Conservation (phyloP, 1,284 basidiomycete species). For the Leccinum solheimii region DNA sequence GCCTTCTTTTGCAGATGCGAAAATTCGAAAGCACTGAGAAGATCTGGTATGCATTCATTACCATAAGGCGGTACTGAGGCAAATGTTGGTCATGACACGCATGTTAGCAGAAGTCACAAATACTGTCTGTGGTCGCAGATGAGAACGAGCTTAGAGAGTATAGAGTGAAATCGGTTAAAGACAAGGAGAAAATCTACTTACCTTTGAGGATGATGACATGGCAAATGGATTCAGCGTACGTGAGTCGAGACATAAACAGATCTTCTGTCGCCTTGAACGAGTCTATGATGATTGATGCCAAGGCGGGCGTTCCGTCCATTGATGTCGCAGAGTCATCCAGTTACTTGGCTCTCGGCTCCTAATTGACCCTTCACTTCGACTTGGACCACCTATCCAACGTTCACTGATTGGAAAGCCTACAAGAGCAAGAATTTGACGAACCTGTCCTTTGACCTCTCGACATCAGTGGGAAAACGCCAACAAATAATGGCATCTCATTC, state of each 20-base stretch:
- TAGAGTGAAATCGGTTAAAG: conserved; percentile 11
- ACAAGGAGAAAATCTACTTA: no score
- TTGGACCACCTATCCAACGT: conserved; percentile 19
- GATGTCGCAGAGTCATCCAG: conserved; percentile 14
- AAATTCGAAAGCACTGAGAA: conserved; percentile 49
- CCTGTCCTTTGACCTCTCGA: conserved; percentile 32
- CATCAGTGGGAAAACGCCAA: conserved; percentile 42
- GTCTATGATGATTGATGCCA: conserved; percentile 9
- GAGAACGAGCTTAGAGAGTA: conserved; percentile 62
- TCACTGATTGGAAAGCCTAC: not conserved
- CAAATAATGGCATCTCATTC: conserved; percentile 37
- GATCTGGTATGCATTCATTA: conserved; percentile 25
- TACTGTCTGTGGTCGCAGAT: conserved; percentile 74
- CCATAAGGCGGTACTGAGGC: conserved; percentile 39
- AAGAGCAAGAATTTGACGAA: conserved; percentile 15
- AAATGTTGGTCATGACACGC: not conserved
- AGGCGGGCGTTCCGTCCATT: conserved; percentile 31
- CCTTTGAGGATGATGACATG: no score
- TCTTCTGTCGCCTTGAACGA: conserved; percentile 16
- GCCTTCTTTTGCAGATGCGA: conserved; percentile 37
- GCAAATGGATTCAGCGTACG: no score
- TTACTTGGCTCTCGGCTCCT: conserved; percentile 8
- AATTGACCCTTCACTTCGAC: conserved; percentile 15
- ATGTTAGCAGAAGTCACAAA: conserved; percentile 41
- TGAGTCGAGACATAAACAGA: no score